These are phyloP conservation scores for Neurospora sp. DNA, from an alignment of 495 filamentous ascomycete genomes.

Conservation along the genomic window DNA sequence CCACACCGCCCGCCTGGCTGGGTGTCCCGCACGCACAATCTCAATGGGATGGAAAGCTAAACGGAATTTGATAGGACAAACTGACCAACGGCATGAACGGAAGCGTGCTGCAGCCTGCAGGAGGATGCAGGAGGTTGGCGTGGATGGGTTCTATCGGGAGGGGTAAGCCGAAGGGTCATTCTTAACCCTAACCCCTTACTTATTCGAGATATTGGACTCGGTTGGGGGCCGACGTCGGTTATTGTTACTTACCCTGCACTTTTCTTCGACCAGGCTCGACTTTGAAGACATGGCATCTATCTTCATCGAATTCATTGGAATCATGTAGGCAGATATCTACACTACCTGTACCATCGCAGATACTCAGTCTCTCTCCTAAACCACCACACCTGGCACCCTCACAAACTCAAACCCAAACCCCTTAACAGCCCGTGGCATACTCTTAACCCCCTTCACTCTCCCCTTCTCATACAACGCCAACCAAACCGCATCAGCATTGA, in stretches of 20 bases:
- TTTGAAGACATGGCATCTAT: not conserved
- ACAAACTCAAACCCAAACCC: slow-evolving; percentile 30
- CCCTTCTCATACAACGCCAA: slow-evolving; percentile 39
- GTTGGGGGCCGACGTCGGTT: not conserved
- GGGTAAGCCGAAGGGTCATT: not conserved
- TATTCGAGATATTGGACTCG: not conserved
- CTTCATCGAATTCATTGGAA: not conserved
- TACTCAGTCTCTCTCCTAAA: not conserved
- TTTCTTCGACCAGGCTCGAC: not conserved
- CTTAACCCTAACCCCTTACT: not conserved
- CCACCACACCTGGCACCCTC: not conserved
- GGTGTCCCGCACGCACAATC: not conserved
- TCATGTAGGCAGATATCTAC: not conserved
- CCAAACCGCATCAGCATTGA: slow-evolving; percentile 69
- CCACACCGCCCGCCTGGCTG: not conserved
- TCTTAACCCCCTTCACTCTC: slow-evolving; percentile 18
- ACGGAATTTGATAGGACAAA: not conserved
- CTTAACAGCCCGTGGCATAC: slow-evolving; percentile 28
- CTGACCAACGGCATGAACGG: not conserved
- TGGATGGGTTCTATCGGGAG: not conserved
- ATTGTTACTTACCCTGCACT: not conserved
- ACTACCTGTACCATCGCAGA: not conserved
- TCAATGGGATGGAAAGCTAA: not conserved
- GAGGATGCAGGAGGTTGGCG: not conserved
- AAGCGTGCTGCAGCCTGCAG: not conserved